Conservation (phyloP, 257 asterid species). For the Agastache rugosa region DNA sequence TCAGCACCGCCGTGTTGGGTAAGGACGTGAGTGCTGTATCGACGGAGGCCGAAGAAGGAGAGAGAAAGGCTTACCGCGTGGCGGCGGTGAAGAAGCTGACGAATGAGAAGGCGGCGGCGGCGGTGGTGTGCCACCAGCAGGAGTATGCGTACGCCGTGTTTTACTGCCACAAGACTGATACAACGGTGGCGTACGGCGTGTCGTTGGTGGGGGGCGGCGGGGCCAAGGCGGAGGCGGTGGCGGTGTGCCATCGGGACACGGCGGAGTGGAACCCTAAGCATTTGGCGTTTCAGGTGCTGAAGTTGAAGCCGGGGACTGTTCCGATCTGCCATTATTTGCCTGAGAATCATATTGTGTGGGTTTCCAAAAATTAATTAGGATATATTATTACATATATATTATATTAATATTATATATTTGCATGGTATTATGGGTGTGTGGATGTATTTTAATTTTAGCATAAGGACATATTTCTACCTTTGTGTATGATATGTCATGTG, state of each 20-base stretch:
- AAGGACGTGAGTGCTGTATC: constrained; percentile 59
- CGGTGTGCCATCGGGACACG: constrained; percentile 83
- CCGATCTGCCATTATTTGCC: constrained; percentile 97
- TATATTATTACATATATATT: too few species aligned
- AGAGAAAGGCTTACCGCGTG: constrained; percentile 48
- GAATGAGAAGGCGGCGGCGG: constrained; percentile 44
- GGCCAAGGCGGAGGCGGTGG: constrained; percentile 71
- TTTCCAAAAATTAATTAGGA: constrained; percentile 35
- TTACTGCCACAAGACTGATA: constrained; percentile 71
- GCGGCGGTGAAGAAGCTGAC: constrained; percentile 46
- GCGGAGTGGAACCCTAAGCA: constrained; percentile 94
- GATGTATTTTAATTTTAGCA: not conserved
- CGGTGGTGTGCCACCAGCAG: constrained; percentile 75
- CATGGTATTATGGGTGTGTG: too few species aligned
- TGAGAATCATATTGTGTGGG: constrained; percentile 90
- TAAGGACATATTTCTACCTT: not conserved
- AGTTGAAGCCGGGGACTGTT: constrained; percentile 86
- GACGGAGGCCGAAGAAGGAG: constrained; percentile 46
- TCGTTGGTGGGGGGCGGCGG: constrained; percentile 63
- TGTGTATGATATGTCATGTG: not conserved
- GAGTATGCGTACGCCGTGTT: constrained; percentile 79
- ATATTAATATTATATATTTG: too few species aligned
- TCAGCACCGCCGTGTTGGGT: constrained; percentile 67
- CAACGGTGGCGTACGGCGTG: constrained; percentile 61
- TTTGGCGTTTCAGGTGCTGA: constrained; percentile 89